Percentiles rank a stretch among this genome's conserved stretches.
Evolutionary conservation across 768 basidiomycete species (phyloP).

Genomic region (Psilocybe cyanescens): DNA sequence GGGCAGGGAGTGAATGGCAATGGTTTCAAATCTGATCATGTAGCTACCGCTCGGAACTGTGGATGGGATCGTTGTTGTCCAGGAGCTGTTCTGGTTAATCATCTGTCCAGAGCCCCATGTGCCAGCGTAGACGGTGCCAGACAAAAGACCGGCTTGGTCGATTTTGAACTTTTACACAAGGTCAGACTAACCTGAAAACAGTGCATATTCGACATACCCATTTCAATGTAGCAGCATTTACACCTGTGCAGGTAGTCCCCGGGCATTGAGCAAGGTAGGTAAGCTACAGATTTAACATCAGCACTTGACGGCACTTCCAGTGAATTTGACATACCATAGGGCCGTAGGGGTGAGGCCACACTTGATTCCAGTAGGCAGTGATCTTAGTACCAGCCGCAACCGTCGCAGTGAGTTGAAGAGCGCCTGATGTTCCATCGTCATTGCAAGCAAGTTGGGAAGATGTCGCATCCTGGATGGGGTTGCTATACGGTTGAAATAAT

Average conservation of each 20-base stretch:
- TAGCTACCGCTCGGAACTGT: slow-evolving; percentile 48
- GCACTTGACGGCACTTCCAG: neutral
- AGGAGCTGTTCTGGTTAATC: slow-evolving; percentile 47
- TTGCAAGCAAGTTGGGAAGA: slow-evolving; percentile 47
- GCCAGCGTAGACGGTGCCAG: slow-evolving; percentile 42
- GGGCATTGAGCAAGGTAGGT: slow-evolving; percentile 52
- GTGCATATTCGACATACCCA: slow-evolving; percentile 35
- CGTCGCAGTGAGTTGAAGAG: slow-evolving; percentile 44
- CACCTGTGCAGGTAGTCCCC: slow-evolving; percentile 43
- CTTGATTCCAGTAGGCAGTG: slow-evolving; percentile 48
- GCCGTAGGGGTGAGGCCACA: slow-evolving; percentile 48
- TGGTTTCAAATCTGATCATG: slow-evolving; percentile 53
- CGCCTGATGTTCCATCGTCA: slow-evolving; percentile 44
- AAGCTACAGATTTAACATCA: slow-evolving; percentile 28
- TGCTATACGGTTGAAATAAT: slow-evolving; percentile 24
- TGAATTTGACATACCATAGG: slow-evolving; percentile 36
- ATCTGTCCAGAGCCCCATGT: slow-evolving; percentile 47
- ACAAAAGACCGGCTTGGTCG: slow-evolving; percentile 48
- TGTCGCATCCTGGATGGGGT: slow-evolving; percentile 44
- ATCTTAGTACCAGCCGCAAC: slow-evolving; percentile 46
- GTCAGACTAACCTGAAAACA: neutral
- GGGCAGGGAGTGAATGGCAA: slow-evolving; percentile 53
- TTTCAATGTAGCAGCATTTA: slow-evolving; percentile 39
- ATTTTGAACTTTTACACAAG: slow-evolving; percentile 45
- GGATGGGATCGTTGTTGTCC: slow-evolving; percentile 49